A percentile compares a stretch with the other conserved stretches of the same genome.
These are phyloP conservation scores for Rubia yunnanensis DNA, from an alignment of 257 asterid species.

Conservation along the genomic window DNA sequence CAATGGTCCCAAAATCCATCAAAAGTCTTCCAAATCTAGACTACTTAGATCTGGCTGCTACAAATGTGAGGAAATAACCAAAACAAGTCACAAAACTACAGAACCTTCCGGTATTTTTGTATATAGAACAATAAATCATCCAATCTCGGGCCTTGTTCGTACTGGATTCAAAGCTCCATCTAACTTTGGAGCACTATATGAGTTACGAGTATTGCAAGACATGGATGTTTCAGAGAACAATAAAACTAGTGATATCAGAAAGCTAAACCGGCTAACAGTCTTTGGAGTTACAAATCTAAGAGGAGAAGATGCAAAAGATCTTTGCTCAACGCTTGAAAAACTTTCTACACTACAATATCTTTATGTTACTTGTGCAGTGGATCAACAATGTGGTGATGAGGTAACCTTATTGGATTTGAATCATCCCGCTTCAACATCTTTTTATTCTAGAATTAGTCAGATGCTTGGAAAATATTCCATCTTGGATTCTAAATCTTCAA, in stretches of 20 bases:
- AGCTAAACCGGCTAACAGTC: neutral
- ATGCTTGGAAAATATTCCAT: neutral
- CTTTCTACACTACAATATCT: neutral
- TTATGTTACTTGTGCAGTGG: neutral
- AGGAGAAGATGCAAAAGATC: slow-evolving; percentile 20
- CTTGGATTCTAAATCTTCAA: neutral
- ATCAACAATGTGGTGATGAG: neutral
- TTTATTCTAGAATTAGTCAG: neutral
- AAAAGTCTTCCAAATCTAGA: neutral
- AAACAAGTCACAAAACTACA: slow-evolving; percentile 8
- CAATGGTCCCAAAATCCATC: neutral
- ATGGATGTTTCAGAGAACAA: neutral
- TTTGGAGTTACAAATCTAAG: slow-evolving; percentile 15
- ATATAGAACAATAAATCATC: neutral
- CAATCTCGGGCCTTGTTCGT: neutral
- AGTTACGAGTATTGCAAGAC: slow-evolving; percentile 1
- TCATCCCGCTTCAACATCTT: neutral
- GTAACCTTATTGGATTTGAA: neutral
- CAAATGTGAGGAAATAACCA: neutral
- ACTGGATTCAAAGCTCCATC: neutral
- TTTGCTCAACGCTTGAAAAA: slow-evolving; percentile 21
- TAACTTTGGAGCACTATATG: slow-evolving; percentile 10
- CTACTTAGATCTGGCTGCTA: slow-evolving; percentile 1
- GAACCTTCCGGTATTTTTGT: slow-evolving; percentile 11
- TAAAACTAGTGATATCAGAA: neutral